phyloP scores from a whole-genome alignment of 768 basidiomycete genomes.

The Pleurotus pulmonarius region DNA sequence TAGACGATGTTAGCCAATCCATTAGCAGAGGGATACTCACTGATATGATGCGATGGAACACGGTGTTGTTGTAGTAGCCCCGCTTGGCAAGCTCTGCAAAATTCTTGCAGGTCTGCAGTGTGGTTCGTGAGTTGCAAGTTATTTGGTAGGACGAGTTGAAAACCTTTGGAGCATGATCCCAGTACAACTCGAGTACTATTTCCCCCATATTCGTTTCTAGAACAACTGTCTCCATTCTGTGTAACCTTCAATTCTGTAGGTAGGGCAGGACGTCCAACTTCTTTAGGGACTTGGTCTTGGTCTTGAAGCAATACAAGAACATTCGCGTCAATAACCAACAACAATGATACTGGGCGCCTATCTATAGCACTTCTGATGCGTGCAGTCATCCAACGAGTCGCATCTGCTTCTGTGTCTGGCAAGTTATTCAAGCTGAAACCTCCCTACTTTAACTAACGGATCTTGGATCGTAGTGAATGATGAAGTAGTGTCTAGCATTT shows the following conservation, averaged over 20 bases:
- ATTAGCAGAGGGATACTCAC: conserved; percentile 35
- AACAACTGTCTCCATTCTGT: conserved; percentile 55
- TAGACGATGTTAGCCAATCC: background rate
- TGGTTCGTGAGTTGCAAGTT: conserved; percentile 10
- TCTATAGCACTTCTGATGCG: conserved; percentile 48
- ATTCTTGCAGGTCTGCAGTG: conserved; percentile 83
- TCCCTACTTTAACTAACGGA: background rate
- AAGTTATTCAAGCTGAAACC: conserved; percentile 12
- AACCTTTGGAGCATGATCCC: conserved; percentile 74
- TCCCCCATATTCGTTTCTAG: conserved; percentile 85
- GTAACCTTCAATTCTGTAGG: background rate
- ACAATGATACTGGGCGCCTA: too few species aligned
- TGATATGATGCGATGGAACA: conserved; percentile 90
- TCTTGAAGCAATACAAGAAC: too few species aligned
- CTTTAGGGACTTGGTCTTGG: too few species aligned
- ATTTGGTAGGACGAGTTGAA: conserved; percentile 3
- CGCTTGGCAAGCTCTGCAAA: conserved; percentile 87
- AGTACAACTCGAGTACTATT: conserved; percentile 88
- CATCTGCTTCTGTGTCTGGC: conserved; percentile 85
- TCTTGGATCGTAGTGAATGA: conserved; percentile 59
- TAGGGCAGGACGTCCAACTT: background rate
- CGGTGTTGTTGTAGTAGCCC: conserved; percentile 87
- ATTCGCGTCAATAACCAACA: too few species aligned
- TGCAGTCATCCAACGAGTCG: conserved; percentile 81
- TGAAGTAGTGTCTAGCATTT: conserved; percentile 77